Evolutionary conservation across 176 grass and related monocot genomes (phyloP).

Genomic region (Chloris gayana): DNA sequence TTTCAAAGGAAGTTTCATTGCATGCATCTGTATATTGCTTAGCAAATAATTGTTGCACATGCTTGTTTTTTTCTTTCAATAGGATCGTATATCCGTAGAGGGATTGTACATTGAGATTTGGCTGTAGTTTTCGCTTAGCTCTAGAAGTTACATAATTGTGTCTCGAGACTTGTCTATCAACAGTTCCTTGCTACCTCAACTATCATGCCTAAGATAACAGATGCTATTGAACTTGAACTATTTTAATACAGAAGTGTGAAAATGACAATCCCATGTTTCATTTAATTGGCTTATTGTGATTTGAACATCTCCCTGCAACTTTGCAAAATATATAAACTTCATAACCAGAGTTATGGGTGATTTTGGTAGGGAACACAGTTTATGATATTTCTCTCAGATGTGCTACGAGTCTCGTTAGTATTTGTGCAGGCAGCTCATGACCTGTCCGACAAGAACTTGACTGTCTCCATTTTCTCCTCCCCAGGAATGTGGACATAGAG

Average conservation of each 20-base stretch:
- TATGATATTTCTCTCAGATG: constrained; percentile 10
- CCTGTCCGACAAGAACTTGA: constrained; percentile 15
- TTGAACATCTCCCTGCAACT: not conserved
- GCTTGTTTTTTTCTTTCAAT: not conserved
- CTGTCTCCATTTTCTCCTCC: not conserved
- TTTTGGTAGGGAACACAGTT: not conserved
- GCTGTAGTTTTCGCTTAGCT: not conserved
- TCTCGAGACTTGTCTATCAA: not conserved
- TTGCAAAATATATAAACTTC: not conserved
- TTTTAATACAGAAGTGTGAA: not conserved
- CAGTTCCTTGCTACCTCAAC: constrained; percentile 6
- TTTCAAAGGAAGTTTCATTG: constrained; percentile 7
- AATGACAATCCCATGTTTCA: not conserved
- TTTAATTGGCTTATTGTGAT: constrained; percentile 3
- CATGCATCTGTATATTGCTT: not conserved
- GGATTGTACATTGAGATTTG: not conserved
- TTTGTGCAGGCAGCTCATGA: not conserved
- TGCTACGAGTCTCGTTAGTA: constrained; percentile 5
- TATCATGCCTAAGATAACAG: constrained; percentile 1
- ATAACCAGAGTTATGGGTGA: not conserved
- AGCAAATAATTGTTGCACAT: not conserved
- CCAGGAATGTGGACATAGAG: constrained; percentile 80
- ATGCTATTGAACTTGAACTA: constrained; percentile 12
- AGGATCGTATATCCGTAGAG: not conserved
- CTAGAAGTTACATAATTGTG: not conserved